Evolutionary conservation across 2,329 filamentous ascomycete genomes (phyloP).

Genomic region (Biscogniauxia marginata): DNA sequence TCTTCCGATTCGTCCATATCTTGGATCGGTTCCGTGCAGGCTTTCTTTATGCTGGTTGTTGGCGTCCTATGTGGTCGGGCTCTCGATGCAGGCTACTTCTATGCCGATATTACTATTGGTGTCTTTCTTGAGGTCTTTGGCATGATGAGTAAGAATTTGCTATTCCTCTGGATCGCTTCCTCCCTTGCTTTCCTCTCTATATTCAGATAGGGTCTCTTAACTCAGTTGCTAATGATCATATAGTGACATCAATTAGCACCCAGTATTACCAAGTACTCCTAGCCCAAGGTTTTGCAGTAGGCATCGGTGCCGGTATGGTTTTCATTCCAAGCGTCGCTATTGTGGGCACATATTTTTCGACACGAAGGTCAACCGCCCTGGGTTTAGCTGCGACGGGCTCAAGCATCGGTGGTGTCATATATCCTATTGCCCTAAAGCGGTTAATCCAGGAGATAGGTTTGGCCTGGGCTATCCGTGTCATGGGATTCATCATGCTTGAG

Average conservation of each 20-base stretch:
- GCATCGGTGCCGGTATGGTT: constrained; percentile 41
- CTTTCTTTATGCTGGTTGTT: constrained; percentile 30
- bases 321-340: constrained; percentile 39
- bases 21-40: constrained; percentile 43
- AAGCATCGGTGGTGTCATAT: constrained; percentile 34
- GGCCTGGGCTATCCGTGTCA: constrained; percentile 25
- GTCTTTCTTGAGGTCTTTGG: constrained; percentile 25
- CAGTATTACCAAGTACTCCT: constrained; percentile 42
- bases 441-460: constrained; percentile 27
- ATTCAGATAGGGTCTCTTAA: no score
- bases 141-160: constrained; percentile 21
- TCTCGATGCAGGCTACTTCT: constrained; percentile 23
- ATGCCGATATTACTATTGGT: constrained; percentile 29
- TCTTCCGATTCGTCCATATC: constrained; percentile 42
- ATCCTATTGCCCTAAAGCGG: constrained; percentile 28
- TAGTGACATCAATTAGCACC: constrained; percentile 34
- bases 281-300: constrained; percentile 41
- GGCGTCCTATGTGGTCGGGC: constrained; percentile 37
- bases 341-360: constrained; percentile 34
- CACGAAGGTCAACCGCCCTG: constrained; percentile 29
- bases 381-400: constrained; percentile 35
- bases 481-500: constrained; percentile 33
- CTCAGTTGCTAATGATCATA: constrained; percentile 39
- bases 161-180: constrained; percentile 13
- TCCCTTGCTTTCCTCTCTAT: not conserved